A percentile compares a stretch with the other conserved stretches of the same genome.
Conservation (phyloP, 768 basidiomycete species). For the Scleroderma bovista region DNA sequence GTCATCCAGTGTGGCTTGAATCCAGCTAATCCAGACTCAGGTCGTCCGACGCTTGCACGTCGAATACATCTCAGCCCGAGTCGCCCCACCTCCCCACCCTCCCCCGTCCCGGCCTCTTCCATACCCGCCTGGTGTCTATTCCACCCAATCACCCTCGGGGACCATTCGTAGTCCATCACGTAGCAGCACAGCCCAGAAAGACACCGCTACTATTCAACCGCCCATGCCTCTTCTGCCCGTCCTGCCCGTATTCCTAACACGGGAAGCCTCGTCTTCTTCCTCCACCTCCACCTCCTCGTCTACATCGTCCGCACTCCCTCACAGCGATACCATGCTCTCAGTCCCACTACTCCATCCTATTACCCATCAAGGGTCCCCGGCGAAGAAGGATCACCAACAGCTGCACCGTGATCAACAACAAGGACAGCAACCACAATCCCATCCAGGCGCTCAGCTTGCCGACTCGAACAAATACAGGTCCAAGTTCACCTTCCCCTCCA, state of each 20-base stretch:
- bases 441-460: background rate
- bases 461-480: background rate
- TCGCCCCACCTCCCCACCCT: background rate
- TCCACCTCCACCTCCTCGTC: background rate
- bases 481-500: background rate
- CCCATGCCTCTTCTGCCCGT: background rate
- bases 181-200: background rate
- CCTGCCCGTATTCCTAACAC: background rate
- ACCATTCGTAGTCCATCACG: background rate
- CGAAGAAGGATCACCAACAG: background rate
- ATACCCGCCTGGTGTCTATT: background rate
- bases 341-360: background rate
- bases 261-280: background rate
- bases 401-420: background rate
- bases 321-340: background rate
- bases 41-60: background rate
- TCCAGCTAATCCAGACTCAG: background rate
- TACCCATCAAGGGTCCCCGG: background rate
- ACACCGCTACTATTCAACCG: background rate
- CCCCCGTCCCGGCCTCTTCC: background rate
- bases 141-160: background rate
- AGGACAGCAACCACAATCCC: background rate
- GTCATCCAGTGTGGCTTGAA: no score
- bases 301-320: background rate
- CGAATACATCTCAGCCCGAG: background rate